Base-by-base conservation (phyloP, 768 basidiomycete genomes). In the Pholiota conissans region DNA sequence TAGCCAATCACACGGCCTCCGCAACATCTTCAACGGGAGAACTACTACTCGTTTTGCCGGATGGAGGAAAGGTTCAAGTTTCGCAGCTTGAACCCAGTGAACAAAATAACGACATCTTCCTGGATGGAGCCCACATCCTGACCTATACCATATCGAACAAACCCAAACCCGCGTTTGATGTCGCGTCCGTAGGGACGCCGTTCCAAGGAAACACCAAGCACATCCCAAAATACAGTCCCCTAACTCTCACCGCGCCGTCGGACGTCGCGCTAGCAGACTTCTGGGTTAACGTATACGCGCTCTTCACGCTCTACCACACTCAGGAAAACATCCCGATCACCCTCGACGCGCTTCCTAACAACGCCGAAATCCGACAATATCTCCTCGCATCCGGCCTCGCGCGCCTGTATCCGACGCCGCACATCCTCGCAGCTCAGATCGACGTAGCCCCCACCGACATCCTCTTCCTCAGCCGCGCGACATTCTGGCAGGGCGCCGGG, bases 401-500 rank as follows among this genome's bases (percentile, higher is more conserved):
- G 20, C 62, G 69, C 24, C 30, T 45, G 4, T 61, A 65, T 37
- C 65, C 61, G 2, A 45, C 29, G 13, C 56, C 56, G 28, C 16
- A 50, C 46, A 10, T 14, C 49, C 2, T 11, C 48, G 65, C 61
- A 30, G 40, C 16, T 56, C 42, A 60, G 52, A 53, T 54, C 49
- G 18, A 47, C 59, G 5, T 52, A 63, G 11, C 22, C n/a, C n/a
- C 35, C 16, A 9, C 35, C 20, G 62, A 67, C 10, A 66, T 71
- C 14, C 57, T 78, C 45, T 78, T 78, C 65, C 70, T 82, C 52
- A 70, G 70, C 9, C 70, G 79, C 26, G 67, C 74, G 0, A 65
- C 77, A 0, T 82, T 82, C 65, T 82, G 81, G 81, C 80, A 81
- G 57, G 80, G 75, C 4, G 80, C 79, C 1, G 81, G 79, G 11